Base-by-base conservation (phyloP, 2,329 filamentous ascomycete genomes). In the Fusarium lateritium region DNA sequence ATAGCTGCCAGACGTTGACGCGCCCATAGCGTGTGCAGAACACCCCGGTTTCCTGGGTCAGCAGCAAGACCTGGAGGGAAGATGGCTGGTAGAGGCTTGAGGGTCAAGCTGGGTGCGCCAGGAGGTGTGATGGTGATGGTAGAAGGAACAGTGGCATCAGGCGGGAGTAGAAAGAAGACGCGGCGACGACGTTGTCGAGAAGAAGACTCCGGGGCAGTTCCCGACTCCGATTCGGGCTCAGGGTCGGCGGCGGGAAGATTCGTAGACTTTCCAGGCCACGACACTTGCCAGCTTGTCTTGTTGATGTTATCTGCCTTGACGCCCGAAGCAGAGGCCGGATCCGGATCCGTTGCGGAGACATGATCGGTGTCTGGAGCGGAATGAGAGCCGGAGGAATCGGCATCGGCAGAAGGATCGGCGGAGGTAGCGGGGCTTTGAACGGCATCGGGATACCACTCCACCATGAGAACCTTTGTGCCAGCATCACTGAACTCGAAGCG, bases 391-490 rank as follows among this genome's bases (percentile, higher is more conserved):
- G 55, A 59, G 51, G 56, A 21, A 46, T 39, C 38, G 59, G 43
- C 24, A 34, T 39, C 38, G 59, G 43, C 24, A 34, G 51, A 34
- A 53, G 43, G 52, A 56, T 62, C 66, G 45, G 60, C 60, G 44
- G 72, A 56, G 56, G 46, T 24, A 56, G 65, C 70, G 65, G 71
- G 62, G 56, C 21, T 52, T 54, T 43, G 52, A 36, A 67, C 68
- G 42, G 72, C 71, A 50, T 70, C 72, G 39, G 80, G 77, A 76
- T 93, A 89, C 94, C 94, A 97, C 79, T 97, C 94, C 39, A 97
- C 91, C 93, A 97, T 96, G 73, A 97, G 83, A 67, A 97, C 91
- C 83, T 97, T 97, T 67, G 93, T 97, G 40, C 94, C 94, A 69
- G 94, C 91, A 74, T 93, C 93, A 50, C 89, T 91, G 77, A 97